phyloP scores from a whole-genome alignment of 2,329 filamentous ascomycete genomes.

The Phyllosticta paracitricarpa region DNA sequence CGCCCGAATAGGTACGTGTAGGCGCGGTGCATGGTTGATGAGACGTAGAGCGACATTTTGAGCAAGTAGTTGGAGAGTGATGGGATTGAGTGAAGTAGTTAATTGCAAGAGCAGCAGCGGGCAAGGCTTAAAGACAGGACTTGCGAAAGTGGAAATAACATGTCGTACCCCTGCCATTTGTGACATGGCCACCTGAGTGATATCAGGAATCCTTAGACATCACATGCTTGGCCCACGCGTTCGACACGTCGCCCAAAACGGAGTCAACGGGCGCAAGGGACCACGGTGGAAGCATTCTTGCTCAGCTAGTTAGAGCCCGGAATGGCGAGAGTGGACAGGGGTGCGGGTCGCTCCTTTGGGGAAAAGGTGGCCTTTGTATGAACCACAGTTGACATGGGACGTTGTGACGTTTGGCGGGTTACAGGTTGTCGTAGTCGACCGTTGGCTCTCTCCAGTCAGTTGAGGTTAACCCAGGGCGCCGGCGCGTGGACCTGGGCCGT shows the following conservation, averaged over 20 bases:
- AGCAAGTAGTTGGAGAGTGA: not conserved
- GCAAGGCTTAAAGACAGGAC: not conserved
- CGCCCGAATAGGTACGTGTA: slow-evolving; percentile 7
- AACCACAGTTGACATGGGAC: not conserved
- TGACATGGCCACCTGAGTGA: not conserved
- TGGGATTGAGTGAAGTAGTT: not conserved
- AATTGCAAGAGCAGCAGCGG: not conserved
- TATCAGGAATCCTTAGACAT: not conserved
- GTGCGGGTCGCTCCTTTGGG: not conserved
- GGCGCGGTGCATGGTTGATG: slow-evolving; percentile 2
- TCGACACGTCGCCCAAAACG: not conserved
- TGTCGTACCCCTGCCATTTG: not conserved
- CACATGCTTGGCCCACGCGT: not conserved
- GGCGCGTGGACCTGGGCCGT: not conserved
- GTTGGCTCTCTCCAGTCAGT: no score
- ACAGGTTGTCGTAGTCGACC: not conserved
- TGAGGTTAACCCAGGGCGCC: not conserved
- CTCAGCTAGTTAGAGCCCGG: not conserved
- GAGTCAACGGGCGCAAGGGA: not conserved
- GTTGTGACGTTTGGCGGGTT: not conserved
- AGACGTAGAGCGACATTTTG: not conserved
- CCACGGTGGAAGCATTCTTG: not conserved
- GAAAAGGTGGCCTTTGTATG: not conserved
- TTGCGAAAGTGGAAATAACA: not conserved
- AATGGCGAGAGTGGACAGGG: not conserved